Evolutionary conservation across 2,329 filamentous ascomycete species (phyloP), one percentile per base, ranked within the genome.

Genomic region (Parascedosporium putredinis): DNA sequence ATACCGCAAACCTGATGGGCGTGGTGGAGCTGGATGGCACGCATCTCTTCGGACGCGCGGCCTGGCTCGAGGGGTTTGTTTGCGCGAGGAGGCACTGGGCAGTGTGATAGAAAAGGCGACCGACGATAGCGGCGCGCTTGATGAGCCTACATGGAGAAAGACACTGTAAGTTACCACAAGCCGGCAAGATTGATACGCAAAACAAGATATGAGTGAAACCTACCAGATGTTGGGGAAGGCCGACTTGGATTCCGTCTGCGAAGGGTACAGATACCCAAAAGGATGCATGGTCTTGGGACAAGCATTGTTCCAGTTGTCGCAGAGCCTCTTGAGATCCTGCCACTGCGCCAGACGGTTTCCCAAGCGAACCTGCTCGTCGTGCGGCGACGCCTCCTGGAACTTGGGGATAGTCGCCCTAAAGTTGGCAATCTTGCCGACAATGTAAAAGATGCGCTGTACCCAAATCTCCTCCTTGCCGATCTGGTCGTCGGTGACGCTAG

Each of bases 1-100:
- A 97, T 94, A 12, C 91, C 91, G 61, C 90, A 96, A 22, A 95
- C 84, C 61, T 90, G 84, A 56, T 86, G 83, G 0, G 88, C 84
- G 60, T 96, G 88, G 53, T 80, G 78, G 45, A 83, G 72, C 57
- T 86, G 82, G 59, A 86, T 75, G 4, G 76, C 72, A 44, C 76
- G 78, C 78, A 91, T 87, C 52, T 88, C 83, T 3, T 79, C 71
- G 2, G 74, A 73, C 16, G 71, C 70, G 33, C 79, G 73, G 6
- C 75, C 69, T 9, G 77, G 71, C 33, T 82, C 74, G 47, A 84
- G 64, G 90, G 90, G 61, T 95, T 84, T 20, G 83, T 83, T 56
- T 91, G 86, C 3, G 86, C 80, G 4, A 96, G 75, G 29, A 96
- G 69, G 55, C 86, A 84, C 67, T 91, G 84, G 20, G 86, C 83